A percentile compares a stretch with the other conserved stretches of the same genome.
These are phyloP conservation scores for Rhinocladiella similis DNA, from an alignment of 2,329 filamentous ascomycete species.

Conservation along the genomic window DNA sequence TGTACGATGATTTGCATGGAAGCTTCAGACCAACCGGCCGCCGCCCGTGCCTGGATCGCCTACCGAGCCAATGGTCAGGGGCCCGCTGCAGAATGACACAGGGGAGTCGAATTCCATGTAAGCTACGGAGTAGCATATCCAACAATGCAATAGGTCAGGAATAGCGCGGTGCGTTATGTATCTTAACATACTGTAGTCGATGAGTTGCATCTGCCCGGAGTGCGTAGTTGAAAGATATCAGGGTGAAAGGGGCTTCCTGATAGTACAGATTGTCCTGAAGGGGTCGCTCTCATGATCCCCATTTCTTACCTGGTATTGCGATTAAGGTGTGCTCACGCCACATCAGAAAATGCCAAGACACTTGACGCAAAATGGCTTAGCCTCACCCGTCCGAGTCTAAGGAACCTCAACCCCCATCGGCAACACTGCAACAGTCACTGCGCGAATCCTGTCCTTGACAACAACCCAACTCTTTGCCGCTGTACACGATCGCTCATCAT, in stretches of 20 bases:
- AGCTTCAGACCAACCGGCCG: conserved; percentile 9
- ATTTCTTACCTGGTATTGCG: neutral
- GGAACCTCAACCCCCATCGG: conserved; percentile 7
- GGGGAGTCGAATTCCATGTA: conserved; percentile 1
- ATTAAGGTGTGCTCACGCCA: neutral
- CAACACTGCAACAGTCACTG: conserved; percentile 2
- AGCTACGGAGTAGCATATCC: neutral
- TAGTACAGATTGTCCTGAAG: too few species aligned
- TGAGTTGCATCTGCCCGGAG: too few species aligned
- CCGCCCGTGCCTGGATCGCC: conserved; percentile 20
- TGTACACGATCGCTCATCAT: neutral
- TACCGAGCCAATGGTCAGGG: conserved; percentile 20
- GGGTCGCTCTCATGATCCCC: conserved; percentile 1
- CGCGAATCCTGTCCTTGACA: conserved; percentile 6
- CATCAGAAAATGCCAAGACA: conserved; percentile 5
- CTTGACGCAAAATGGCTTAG: conserved; percentile 2
- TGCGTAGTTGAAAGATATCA: too few species aligned
- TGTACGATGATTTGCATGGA: conserved; percentile 17
- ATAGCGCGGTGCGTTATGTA: neutral
- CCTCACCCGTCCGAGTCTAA: conserved; percentile 2
- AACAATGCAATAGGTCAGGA: neutral
- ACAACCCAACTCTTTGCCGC: neutral
- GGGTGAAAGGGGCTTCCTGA: too few species aligned
- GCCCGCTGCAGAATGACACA: conserved; percentile 5
- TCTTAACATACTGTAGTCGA: too few species aligned